Evolutionary conservation across 768 basidiomycete species (phyloP), one percentile per base, ranked within the genome.

Genomic region (Pleurotus tuoliensis): DNA sequence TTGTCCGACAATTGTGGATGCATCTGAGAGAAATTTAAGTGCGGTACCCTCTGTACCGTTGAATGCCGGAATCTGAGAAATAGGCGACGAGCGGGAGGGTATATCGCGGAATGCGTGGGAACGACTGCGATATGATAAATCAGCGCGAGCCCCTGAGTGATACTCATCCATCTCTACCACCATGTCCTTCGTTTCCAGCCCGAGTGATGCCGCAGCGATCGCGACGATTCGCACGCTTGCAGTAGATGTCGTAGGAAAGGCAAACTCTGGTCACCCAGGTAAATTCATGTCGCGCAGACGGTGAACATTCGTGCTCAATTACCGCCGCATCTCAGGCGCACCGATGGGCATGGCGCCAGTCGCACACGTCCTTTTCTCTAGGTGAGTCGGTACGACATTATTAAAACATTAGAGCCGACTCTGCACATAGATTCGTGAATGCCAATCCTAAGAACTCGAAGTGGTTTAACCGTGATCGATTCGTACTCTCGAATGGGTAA

Each of bases 381-480:
- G 84, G 93, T 87, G 63, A 38, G 34, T 30, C 22, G 7, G n/a
- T 20, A 25, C 15, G 48, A 59, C 48, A 63, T 18, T 18, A 34
- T 37, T 40, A 16, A 20, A 24, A 4, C 27, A 40, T 39, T 5
- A 27, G 12, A 16, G n/a, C 16, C 27, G 5, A 11, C 15, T 16
- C 44, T 44, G 4, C 45, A 7, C 30, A 45, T 16, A 92, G 90
- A 16, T 92, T 94, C 81, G 71, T 97, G 76, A 90, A 89, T 61
- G 86, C 87, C 65, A 95, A 94, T 75, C 90, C 94, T 49, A 86
- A 86, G 71, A 88, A 81, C 76, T 85, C 94, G 41, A 87, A 92
- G 71, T 96, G 93, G 94, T 89, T 88, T 76, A 96, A 95, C 76
- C 88, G 95, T 59, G 94, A 97, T 78, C 88, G 94, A 73, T 98